Percentiles rank a stretch among this genome's conserved stretches.
Evolutionary conservation across 805 yeast genomes (phyloP).

Genomic region (Wickerhamiella domercqiae): DNA sequence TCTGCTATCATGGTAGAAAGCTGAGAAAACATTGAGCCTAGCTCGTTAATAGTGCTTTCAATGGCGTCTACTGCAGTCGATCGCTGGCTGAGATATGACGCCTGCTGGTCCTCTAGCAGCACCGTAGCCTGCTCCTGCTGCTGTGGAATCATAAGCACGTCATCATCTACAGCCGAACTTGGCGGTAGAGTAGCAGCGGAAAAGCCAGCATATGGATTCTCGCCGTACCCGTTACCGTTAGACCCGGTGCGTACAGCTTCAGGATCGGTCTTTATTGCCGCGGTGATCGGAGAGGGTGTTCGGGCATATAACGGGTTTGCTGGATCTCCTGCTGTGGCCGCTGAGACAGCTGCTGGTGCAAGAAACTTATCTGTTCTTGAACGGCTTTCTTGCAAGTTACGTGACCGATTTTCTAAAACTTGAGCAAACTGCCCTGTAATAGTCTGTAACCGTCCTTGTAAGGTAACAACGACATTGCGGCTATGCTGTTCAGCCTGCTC

Average conservation of each 20-base stretch:
- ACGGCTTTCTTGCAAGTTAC: conserved; percentile 64
- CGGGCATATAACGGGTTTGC: conserved; percentile 25
- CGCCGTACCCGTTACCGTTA: conserved; percentile 2
- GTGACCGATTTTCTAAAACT: conserved; percentile 79
- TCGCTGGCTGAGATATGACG: conserved; percentile 64
- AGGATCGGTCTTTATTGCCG: neutral
- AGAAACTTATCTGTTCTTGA: conserved; percentile 74
- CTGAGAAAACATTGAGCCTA: conserved; percentile 86
- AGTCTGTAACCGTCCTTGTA: conserved; percentile 81
- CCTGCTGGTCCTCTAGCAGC: conserved; percentile 70
- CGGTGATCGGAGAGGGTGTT: neutral
- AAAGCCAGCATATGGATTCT: conserved; percentile 16
- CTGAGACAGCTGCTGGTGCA: conserved; percentile 27
- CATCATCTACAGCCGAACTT: conserved; percentile 24
- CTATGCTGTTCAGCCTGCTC: conserved; percentile 54
- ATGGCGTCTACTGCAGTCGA: conserved; percentile 88
- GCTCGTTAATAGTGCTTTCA: conserved; percentile 93
- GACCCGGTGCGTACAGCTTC: too few species aligned
- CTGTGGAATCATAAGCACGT: conserved; percentile 57
- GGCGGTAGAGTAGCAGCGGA: conserved; percentile 21
- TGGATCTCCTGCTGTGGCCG: conserved; percentile 10
- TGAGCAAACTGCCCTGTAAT: conserved; percentile 81
- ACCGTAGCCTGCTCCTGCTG: conserved; percentile 64
- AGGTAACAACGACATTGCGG: conserved; percentile 69
- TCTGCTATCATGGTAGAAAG: conserved; percentile 95